Evolutionary conservation across 768 basidiomycete genomes (phyloP).

Genomic region (Trametes punicea): DNA sequence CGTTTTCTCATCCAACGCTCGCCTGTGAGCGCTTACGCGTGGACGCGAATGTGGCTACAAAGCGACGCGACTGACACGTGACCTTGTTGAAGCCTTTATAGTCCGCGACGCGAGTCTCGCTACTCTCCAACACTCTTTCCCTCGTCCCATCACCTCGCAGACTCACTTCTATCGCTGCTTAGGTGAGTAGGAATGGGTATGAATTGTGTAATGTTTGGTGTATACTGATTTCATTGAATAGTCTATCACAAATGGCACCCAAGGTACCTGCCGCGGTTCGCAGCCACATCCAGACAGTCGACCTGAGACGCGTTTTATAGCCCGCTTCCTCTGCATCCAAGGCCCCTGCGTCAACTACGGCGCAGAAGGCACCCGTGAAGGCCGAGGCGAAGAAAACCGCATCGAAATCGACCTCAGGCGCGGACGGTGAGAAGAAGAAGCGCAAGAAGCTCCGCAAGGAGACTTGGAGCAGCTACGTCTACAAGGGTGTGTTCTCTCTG

Average conservation of each 20-base stretch:
- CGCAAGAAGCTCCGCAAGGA: slow-evolving; percentile 77
- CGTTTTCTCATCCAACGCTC: background rate
- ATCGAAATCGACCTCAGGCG: slow-evolving; percentile 50
- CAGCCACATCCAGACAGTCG: background rate
- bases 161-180: slow-evolving; percentile 4
- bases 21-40: slow-evolving; percentile 17
- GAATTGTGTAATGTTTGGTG: background rate
- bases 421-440: slow-evolving; percentile 73
- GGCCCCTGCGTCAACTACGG: slow-evolving; percentile 45
- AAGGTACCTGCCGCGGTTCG: slow-evolving; percentile 23
- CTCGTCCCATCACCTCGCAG: slow-evolving; percentile 21
- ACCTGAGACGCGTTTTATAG: slow-evolving; percentile 11
- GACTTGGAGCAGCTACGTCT: slow-evolving; percentile 84
- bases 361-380: slow-evolving; percentile 39
- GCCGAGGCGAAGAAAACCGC: slow-evolving; percentile 55
- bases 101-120: slow-evolving; percentile 16
- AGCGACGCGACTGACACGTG: slow-evolving; percentile 24
- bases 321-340: slow-evolving; percentile 56
- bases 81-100: slow-evolving; percentile 25
- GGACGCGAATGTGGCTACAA: slow-evolving; percentile 22
- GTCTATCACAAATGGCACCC: slow-evolving; percentile 27
- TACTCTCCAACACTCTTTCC: slow-evolving; percentile 18
- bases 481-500: slow-evolving; percentile 52
- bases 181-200: slow-evolving; percentile 8
- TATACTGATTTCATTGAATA: slow-evolving; percentile 5